Evolutionary conservation across 1,284 basidiomycete genomes (phyloP).

Genomic region (Gymnopus androsaceus): DNA sequence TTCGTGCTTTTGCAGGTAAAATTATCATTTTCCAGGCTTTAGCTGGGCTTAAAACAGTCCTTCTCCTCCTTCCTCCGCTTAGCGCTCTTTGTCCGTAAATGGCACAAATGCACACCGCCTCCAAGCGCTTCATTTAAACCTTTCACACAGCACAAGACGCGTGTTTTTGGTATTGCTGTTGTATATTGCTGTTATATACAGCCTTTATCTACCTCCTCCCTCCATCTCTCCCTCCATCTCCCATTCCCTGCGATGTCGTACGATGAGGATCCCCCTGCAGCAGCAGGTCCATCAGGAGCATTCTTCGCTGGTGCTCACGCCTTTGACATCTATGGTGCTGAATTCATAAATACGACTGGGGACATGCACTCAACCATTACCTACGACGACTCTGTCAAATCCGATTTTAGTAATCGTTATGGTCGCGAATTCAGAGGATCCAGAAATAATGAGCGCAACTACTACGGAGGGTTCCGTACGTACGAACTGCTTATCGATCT

Average conservation of each 20-base stretch:
- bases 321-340: not conserved
- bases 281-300: not conserved
- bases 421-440: not conserved
- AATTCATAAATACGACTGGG: not conserved
- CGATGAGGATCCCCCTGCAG: not conserved
- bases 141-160: not conserved
- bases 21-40: too few species aligned
- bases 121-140: too few species aligned
- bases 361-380: not conserved
- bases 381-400: not conserved
- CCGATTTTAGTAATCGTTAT: not conserved
- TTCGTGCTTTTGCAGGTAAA: too few species aligned
- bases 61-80: too few species aligned
- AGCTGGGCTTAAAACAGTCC: too few species aligned
- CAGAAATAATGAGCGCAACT: not conserved
- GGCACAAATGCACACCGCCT: too few species aligned
- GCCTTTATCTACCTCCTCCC: not conserved
- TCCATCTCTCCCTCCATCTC: not conserved
- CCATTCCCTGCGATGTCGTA: not conserved
- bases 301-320: slow-evolving; percentile 4
- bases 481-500: not conserved
- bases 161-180: not conserved
- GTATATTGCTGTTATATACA: not conserved
- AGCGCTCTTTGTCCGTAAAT: too few species aligned
- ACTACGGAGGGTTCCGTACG: not conserved